Evolutionary conservation across 306 rosid genomes (phyloP).

Genomic region (Cotoneaster glaucophyllus): DNA sequence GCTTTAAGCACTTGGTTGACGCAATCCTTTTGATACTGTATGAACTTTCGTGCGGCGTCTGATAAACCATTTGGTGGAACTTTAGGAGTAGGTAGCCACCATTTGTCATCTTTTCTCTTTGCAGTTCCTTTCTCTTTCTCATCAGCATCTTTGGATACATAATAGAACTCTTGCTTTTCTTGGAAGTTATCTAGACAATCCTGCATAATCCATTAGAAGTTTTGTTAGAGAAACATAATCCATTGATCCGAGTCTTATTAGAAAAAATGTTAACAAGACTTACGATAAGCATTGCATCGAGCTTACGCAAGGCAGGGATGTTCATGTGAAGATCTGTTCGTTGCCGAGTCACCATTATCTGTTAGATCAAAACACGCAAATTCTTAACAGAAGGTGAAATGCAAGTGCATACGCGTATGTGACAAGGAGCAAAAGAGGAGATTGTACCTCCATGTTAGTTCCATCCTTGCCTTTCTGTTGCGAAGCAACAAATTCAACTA

Average conservation of each 20-base stretch:
- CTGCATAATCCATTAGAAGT: constrained; percentile 30
- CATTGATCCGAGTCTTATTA: background rate
- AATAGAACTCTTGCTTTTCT: constrained; percentile 69
- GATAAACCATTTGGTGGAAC: constrained; percentile 80
- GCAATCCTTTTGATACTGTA: constrained; percentile 93
- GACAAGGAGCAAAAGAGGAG: background rate
- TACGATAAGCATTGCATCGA: constrained; percentile 88
- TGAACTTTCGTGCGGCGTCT: constrained; percentile 68
- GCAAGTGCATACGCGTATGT: background rate
- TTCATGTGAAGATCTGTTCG: constrained; percentile 93
- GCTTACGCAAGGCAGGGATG: constrained; percentile 86
- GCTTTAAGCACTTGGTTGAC: constrained; percentile 98
- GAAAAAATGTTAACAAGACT: constrained; percentile 5
- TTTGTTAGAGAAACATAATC: constrained; percentile 7
- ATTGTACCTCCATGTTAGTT: constrained; percentile 71
- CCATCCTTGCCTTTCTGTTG: constrained; percentile 83
- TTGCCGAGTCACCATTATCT: constrained; percentile 95
- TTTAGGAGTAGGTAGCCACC: constrained; percentile 94
- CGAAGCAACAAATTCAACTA: constrained; percentile 88
- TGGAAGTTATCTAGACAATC: constrained; percentile 80
- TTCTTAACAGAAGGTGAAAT: background rate
- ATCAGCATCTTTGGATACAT: constrained; percentile 58
- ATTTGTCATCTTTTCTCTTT: constrained; percentile 65
- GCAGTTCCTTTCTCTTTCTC: constrained; percentile 40
- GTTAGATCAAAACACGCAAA: constrained; percentile 19